Conservation (phyloP, 1,139 yeast genomes). For the Scheffersomyces quercinus region DNA sequence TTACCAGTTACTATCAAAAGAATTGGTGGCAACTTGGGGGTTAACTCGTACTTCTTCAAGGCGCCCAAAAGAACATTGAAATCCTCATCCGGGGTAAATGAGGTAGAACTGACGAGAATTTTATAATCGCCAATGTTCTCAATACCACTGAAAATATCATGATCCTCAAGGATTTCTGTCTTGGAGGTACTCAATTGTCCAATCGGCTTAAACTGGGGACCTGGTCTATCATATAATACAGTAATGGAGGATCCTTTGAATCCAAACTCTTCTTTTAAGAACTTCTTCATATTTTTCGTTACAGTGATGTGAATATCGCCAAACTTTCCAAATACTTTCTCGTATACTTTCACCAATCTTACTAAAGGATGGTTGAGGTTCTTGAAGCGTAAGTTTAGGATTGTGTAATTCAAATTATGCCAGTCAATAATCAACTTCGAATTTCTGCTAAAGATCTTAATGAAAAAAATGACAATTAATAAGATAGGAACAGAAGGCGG, state of each 20-base stretch:
- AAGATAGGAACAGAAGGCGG: slow-evolving; percentile 92
- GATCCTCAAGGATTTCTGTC: slow-evolving; percentile 36
- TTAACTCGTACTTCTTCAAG: slow-evolving; percentile 47
- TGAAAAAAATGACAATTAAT: slow-evolving; percentile 59
- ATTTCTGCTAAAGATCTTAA: slow-evolving; percentile 53
- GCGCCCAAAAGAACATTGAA: slow-evolving; percentile 70
- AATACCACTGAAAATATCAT: slow-evolving; percentile 40
- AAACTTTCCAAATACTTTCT: slow-evolving; percentile 55
- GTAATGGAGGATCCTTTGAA: slow-evolving; percentile 34
- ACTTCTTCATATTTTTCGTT: slow-evolving; percentile 69
- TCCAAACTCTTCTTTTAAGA: slow-evolving; percentile 56
- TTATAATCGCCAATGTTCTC: slow-evolving; percentile 44
- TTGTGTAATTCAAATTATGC: slow-evolving; percentile 93
- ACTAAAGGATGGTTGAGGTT: slow-evolving; percentile 65
- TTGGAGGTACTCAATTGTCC: slow-evolving; percentile 16
- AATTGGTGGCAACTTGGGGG: slow-evolving; percentile 44
- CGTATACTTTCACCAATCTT: slow-evolving; percentile 55
- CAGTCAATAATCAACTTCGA: slow-evolving; percentile 81
- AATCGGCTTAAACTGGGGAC: slow-evolving; percentile 61
- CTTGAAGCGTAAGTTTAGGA: slow-evolving; percentile 65
- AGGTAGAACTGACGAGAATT: slow-evolving; percentile 79
- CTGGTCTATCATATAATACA: slow-evolving; percentile 76
- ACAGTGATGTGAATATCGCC: slow-evolving; percentile 75
- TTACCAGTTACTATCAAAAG: slow-evolving; percentile 86
- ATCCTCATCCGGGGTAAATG: slow-evolving; percentile 96